Conservation (phyloP, 495 filamentous ascomycete species). For the Hypoxylon perforatum region DNA sequence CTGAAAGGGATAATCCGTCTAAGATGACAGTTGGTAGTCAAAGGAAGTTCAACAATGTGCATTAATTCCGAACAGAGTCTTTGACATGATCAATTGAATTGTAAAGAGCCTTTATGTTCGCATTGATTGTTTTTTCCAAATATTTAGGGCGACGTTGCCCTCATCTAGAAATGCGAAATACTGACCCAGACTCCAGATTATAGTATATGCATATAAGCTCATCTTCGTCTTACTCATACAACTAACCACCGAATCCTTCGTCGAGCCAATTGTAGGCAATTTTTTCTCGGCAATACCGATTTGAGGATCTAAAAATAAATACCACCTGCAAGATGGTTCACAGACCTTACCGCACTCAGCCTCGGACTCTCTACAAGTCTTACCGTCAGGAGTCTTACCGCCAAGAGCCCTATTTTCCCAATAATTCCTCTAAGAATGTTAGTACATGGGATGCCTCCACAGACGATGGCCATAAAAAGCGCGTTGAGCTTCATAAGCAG, state of each 20-base stretch:
- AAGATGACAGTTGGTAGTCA: background rate
- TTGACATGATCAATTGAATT: background rate
- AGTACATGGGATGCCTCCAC: conserved; percentile 14
- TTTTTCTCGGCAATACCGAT: background rate
- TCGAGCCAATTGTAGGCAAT: conserved; percentile 2
- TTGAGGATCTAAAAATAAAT: too few relatives aligned
- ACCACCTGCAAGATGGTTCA: conserved; percentile 16
- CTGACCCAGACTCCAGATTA: too few relatives aligned
- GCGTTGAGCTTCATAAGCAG: too few relatives aligned
- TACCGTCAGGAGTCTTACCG: background rate
- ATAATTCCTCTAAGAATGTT: conserved; percentile 6
- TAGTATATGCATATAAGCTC: background rate
- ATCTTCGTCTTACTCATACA: conserved; percentile 1
- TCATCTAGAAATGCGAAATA: too few relatives aligned
- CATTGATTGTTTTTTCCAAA: background rate
- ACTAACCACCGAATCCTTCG: background rate
- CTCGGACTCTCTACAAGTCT: too few relatives aligned
- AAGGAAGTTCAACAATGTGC: background rate
- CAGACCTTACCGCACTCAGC: background rate
- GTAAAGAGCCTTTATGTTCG: background rate
- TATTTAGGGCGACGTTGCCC: background rate
- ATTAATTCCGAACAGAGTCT: background rate
- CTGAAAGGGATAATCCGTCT: background rate
- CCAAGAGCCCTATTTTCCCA: background rate
- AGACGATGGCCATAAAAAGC: conserved; percentile 1